Evolutionary conservation across 2,329 filamentous ascomycete genomes (phyloP).

Genomic region (Fusarium pseudonygamai): DNA sequence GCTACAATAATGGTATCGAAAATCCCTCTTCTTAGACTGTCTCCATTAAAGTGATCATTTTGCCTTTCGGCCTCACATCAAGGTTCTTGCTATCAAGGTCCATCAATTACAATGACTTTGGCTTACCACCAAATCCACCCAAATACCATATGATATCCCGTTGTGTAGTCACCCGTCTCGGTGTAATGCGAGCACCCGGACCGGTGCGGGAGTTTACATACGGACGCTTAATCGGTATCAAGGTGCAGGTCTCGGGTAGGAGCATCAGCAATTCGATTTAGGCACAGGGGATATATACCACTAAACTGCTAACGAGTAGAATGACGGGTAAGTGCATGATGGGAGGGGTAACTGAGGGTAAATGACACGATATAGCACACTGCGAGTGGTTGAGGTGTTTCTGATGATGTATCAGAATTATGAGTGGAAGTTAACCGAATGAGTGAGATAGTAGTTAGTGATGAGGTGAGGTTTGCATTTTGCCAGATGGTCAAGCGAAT

Average conservation of each 20-base stretch:
- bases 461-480: conserved; percentile 7
- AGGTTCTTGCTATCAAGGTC: conserved; percentile 1
- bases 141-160: conserved; percentile 8
- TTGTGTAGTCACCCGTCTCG: conserved; percentile 11
- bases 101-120: background rate
- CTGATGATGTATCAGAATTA: conserved; percentile 20
- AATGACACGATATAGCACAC: background rate
- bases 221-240: conserved; percentile 22
- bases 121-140: conserved; percentile 1
- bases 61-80: background rate
- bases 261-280: conserved; percentile 7
- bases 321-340: conserved; percentile 20
- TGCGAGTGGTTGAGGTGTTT: background rate
- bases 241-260: conserved; percentile 28
- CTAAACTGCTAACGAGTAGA: background rate
- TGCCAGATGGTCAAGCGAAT: background rate
- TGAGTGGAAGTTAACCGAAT: conserved; percentile 1
- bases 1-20: background rate
- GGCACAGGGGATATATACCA: background rate
- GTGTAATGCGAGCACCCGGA: conserved; percentile 11
- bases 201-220: conserved; percentile 4
- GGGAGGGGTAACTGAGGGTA: background rate
- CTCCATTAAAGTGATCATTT: background rate
- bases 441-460: background rate
- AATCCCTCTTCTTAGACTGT: background rate